Base-by-base conservation (phyloP, 306 rosid species). In the Delonix regia region DNA sequence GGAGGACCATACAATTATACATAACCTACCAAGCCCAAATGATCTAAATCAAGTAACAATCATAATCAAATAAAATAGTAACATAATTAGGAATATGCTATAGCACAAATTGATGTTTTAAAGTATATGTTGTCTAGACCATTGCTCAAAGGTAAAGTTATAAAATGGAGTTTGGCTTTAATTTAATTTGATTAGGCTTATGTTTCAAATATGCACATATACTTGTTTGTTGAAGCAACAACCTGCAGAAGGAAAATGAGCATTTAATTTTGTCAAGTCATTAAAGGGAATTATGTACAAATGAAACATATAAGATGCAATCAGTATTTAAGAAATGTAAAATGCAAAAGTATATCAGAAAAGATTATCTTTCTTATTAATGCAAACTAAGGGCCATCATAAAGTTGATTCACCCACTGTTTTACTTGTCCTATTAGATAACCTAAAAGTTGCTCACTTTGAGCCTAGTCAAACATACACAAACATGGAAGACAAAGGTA, bases 181-280 rank as follows among this genome's bases (percentile, higher is more conserved):
- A n/a, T n/a, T n/a, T n/a, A n/a, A n/a, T n/a, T n/a, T n/a, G n/a
- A n/a, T n/a, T n/a, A n/a, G n/a, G n/a, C n/a, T n/a, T n/a, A n/a
- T n/a, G n/a, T n/a, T n/a, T n/a, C n/a, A n/a, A n/a, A 91, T 84
- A 81, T 88, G 91, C 28, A 84, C 91, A 82, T 91, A 89, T 71
- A 87, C 87, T 90, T 85, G 83, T 87, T 87, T 78, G 93, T 87
- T 59, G 91, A 87, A 48, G 91, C 96, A 74, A 91, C 90, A 83
- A 89, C 93, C 91, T 91, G 16, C 25, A 4, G 19, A 64, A 64
- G 87, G 34, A 45, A 21, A 62, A 77, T 39, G 74, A 84, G 65
- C 64, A 41, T 61, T 9, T 39, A 65, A 27, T 62, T 34, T 11
- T 67, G 55, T 73, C 63, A 67, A 49, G 18, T 33, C 39, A 66